These are phyloP conservation scores for Paralagenidium karlingii DNA, from an alignment of 352 stramenopile species.

Conservation along the genomic window DNA sequence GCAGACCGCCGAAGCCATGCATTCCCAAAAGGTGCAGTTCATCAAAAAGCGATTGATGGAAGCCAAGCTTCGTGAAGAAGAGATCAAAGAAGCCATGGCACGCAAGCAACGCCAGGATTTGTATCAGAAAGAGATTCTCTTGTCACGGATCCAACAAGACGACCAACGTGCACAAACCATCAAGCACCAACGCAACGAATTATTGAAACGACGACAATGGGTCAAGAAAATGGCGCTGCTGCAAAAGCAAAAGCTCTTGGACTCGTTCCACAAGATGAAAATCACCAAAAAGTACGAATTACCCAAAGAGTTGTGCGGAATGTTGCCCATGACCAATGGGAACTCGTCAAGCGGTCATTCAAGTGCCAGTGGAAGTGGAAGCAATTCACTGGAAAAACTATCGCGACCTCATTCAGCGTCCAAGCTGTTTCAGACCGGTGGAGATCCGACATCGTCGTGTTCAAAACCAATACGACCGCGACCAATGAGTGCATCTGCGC, in stretches of 20 bases:
- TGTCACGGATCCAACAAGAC: conserved; percentile 51
- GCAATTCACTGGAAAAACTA: neutral
- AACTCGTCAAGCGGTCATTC: neutral
- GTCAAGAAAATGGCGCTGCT: conserved; percentile 42
- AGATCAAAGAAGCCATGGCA: conserved; percentile 43
- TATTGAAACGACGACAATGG: conserved; percentile 46
- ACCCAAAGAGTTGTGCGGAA: conserved; percentile 28
- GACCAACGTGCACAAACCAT: conserved; percentile 34
- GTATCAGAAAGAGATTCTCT: conserved; percentile 38
- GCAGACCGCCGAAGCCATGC: conserved; percentile 25
- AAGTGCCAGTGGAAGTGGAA: neutral
- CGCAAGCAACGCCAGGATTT: conserved; percentile 50
- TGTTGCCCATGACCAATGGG: conserved; percentile 7
- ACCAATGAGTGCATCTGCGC: neutral
- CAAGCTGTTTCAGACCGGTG: neutral
- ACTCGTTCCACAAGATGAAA: conserved; percentile 77
- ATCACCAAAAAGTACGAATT: conserved; percentile 65
- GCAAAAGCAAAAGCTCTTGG: conserved; percentile 61
- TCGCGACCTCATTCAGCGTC: conserved; percentile 26
- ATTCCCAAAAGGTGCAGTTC: conserved; percentile 33
- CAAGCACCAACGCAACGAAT: conserved; percentile 34
- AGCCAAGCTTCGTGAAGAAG: conserved; percentile 64
- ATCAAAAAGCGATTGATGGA: conserved; percentile 42
- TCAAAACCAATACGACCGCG: neutral
- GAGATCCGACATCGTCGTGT: neutral